Base-by-base conservation (phyloP, 495 filamentous ascomycete genomes). In the Penicillium steckii region DNA sequence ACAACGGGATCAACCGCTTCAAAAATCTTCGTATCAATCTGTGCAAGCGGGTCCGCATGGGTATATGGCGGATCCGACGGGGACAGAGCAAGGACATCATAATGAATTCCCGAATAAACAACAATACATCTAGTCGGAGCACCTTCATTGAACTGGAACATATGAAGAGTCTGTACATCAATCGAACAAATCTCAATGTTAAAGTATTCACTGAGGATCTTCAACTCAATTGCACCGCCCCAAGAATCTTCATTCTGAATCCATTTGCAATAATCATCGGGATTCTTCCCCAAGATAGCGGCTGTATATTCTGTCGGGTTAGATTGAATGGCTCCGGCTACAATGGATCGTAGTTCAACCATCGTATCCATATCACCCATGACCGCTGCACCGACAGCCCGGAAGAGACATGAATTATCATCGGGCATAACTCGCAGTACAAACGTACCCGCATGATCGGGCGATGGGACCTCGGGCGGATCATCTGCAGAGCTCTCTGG, bases 381-480 rank as follows among this genome's bases (percentile, higher is more conserved):
- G 17, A 96, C 79, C 3, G 90, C 89, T 45, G 84, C 86, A 46
- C 86, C 85, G 21, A 97, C 80, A 0, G 95, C 94, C 8, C 91
- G 87, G 68, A 97, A 98, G 52, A 97, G 84, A 69, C 94, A 98
- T 38, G 84, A 88, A 68, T 97, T 97, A 66, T 98, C 94, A 63
- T 97, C 94, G 8, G 92, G 90, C 94, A 98, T 97, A 27, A 97
- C 90, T 2, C 94, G 85, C 4, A 97, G 82, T 24, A 96, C 85
- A 22, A 91, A 70, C 0, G 82, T 88, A 22, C 84, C 84, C 8
- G 73, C 73, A 46, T 81, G 83, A 18, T 78, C 71, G 19, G 84
- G 76, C 3, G 89, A 72, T 0, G 82, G 73, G n/a, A 90, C 64
- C 60, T 90, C 86, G 0, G 88, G 88, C 5, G 87, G 82, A 57